Evolutionary conservation across 768 basidiomycete genomes (phyloP).

Genomic region (Rhizopogon sp.): DNA sequence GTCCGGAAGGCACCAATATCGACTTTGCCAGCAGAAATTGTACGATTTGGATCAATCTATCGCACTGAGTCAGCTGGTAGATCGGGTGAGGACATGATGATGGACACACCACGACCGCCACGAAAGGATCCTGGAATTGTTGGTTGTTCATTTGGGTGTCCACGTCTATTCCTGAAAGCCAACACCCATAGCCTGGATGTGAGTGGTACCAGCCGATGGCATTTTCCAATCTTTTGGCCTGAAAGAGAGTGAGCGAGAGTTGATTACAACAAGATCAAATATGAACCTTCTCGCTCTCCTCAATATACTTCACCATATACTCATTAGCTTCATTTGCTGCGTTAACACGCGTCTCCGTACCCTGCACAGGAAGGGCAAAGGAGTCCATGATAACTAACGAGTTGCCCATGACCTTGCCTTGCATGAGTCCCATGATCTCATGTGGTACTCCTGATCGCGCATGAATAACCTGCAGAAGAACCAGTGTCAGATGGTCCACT

Average conservation of each 20-base stretch:
- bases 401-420: slow-evolving; percentile 85
- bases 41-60: slow-evolving; percentile 96
- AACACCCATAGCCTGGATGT: slow-evolving; percentile 98
- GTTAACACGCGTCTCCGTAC: slow-evolving; percentile 97
- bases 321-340: slow-evolving; percentile 94
- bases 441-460: slow-evolving; percentile 95
- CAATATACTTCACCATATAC: slow-evolving; percentile 95
- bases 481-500: slow-evolving; percentile 4
- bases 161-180: slow-evolving; percentile 98
- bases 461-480: slow-evolving; percentile 79
- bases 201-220: slow-evolving; percentile 98
- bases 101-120: slow-evolving; percentile 84
- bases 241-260: background rate
- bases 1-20: slow-evolving; percentile 99
- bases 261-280: background rate
- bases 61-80: background rate
- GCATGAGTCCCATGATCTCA: slow-evolving; percentile 99
- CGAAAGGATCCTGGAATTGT: slow-evolving; percentile 92
- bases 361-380: slow-evolving; percentile 95
- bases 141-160: slow-evolving; percentile 96
- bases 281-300: slow-evolving; percentile 70
- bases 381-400: slow-evolving; percentile 89
- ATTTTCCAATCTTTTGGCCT: slow-evolving; percentile 84
- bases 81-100: background rate
- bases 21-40: slow-evolving; percentile 96